Evolutionary conservation across 768 basidiomycete genomes (phyloP), one percentile per base, ranked within the genome.

Genomic region (Boletales sp.): DNA sequence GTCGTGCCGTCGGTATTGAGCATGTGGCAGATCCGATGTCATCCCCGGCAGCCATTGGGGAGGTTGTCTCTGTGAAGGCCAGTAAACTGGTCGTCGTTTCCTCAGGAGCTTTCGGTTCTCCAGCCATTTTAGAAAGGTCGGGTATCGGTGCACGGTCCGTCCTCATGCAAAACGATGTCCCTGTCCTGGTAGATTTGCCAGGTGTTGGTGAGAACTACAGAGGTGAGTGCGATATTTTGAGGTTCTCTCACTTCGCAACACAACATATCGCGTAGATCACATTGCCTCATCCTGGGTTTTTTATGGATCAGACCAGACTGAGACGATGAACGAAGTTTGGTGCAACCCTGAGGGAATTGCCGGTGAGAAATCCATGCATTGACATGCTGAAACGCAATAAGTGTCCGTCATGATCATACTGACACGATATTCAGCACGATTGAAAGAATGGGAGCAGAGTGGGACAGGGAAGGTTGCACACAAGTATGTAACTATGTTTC

Each of bases 71-170:
- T 0, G 71, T 64, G 5, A 60, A 46, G 9, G 76, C 72, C 8
- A 57, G 56, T 8, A 62, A 64, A 28, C 56, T 75, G 10, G 72
- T 76, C 8, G 63, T 76, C 0, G 39, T 76, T 3, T 70, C 70
- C 17, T 68, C 69, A 1, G 74, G 75, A 2, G 50, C 73, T 0
- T 68, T 75, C 32, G 73, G 74, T 9, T 74, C 74, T 0, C 74
- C 80, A 2, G 70, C 72, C 45, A 72, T 85, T 21, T 72, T 86
- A 7, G 79, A 84, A 59, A 70, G 82, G 4, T 81, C 73, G 4
- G 76, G 76, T 0, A 69, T 78, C n/a, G 76, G 76, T 6, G 53
- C 63, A 4, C 55, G 51, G 40, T 53, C 53, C 1, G 39, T 70
- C 1, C 65, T 78, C 1, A 46, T 60, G 36, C 17, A 60, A 14